Evolutionary conservation across 352 stramenopile species (phyloP).

Genomic region (Aphanomyces astaci): DNA sequence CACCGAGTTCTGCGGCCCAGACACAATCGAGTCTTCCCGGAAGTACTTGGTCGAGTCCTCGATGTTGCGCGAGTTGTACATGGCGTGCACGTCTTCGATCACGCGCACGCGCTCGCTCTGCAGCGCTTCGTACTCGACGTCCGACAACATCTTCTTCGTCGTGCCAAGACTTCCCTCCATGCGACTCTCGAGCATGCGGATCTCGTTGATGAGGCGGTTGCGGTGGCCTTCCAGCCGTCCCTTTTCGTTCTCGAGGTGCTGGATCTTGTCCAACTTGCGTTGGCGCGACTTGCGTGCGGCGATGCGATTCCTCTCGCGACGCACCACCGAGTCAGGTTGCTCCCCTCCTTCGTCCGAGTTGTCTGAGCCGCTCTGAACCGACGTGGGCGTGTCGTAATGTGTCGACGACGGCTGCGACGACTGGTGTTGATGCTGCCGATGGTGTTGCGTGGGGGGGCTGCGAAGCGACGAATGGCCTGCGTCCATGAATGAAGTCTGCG

Average conservation of each 20-base stretch:
- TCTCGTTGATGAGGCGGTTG: conserved; percentile 81
- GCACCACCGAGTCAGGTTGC: conserved; percentile 58
- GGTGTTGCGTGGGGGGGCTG: background rate
- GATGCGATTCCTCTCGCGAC: conserved; percentile 79
- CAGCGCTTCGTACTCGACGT: conserved; percentile 70
- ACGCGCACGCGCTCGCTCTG: conserved; percentile 69
- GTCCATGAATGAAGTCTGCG: background rate
- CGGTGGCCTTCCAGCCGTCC: conserved; percentile 79
- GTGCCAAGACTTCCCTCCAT: conserved; percentile 17
- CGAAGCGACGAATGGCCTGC: background rate
- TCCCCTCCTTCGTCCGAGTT: conserved; percentile 42
- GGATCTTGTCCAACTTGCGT: conserved; percentile 80
- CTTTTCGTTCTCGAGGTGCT: conserved; percentile 81
- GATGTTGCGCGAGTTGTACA: conserved; percentile 76
- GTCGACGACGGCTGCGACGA: conserved; percentile 13
- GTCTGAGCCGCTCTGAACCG: conserved; percentile 60
- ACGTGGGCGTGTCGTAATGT: conserved; percentile 50
- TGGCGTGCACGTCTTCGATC: conserved; percentile 70
- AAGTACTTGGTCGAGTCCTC: conserved; percentile 69
- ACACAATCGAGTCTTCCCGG: conserved; percentile 83
- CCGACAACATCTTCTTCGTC: conserved; percentile 58
- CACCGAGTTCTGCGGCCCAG: conserved; percentile 76
- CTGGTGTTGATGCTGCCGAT: background rate
- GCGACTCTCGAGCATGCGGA: conserved; percentile 59
- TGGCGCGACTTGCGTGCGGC: conserved; percentile 73